Evolutionary conservation across 805 yeast genomes (phyloP), one percentile per base, ranked within the genome.

Genomic region (Zygoascus ofunaensis): DNA sequence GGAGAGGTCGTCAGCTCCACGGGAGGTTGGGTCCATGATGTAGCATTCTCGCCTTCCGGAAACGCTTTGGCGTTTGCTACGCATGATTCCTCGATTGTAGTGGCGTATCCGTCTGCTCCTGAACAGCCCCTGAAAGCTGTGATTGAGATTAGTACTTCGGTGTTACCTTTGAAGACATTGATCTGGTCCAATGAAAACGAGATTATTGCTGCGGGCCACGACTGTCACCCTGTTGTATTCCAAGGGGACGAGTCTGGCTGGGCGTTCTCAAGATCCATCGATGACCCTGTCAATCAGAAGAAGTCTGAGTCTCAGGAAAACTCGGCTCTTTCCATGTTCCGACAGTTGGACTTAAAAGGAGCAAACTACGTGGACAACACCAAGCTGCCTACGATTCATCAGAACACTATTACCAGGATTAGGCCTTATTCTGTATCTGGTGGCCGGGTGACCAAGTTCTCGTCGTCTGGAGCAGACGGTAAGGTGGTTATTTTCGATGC

Each of bases 271-370:
- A 71, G 65, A 60, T 74, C 77, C 34, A 70, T 80, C 47, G 95
- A 85, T 60, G 87, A 78, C 54, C 77, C 68, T 12, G 51, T 52
- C 22, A 50, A 56, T 41, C 52, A 60, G 30, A 56, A 55, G 50
- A 49, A 62, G 49, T 76, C 71, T 39, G 85, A 76, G 44, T 75
- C 72, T 45, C 33, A 34, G 24, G 70, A 66, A 36, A 61, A 61
- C 42, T 66, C 74, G 12, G 69, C 75, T 4, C 75, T 92, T 63
- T 83, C 84, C 68, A 87, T 90, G 89, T 92, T 92, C 70, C 80
- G 86, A 65, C 95, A 90, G 64, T 70, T 92, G 74, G 99, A 92
- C 66, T 74, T 90, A 62, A 92, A 87, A 71, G 99, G 99, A 48
- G 76, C 84, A 46, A 70, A 68, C 55, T 68, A 68, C 43, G 61